A percentile compares a stretch with the other conserved stretches of the same genome.
These are phyloP conservation scores for Isatis lusitanica DNA, from an alignment of 441 rosid genomes.

Conservation along the genomic window DNA sequence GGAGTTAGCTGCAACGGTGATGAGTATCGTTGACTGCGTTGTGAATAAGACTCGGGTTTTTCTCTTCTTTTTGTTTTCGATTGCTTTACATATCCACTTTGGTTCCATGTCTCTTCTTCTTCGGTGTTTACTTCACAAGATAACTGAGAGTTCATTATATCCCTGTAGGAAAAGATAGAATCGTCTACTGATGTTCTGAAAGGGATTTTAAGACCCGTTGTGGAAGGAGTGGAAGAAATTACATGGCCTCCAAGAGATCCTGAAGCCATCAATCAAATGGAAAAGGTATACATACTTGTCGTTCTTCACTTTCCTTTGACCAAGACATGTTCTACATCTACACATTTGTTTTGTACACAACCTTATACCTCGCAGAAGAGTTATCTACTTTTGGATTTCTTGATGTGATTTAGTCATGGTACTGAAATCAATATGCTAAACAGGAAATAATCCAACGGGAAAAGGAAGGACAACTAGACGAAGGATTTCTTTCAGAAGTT, in stretches of 20 bases:
- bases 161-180: constrained; percentile 78
- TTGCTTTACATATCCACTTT: constrained; percentile 1
- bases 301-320: constrained; percentile 2
- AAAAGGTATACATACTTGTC: constrained; percentile 46
- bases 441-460: constrained; percentile 73
- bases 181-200: constrained; percentile 84
- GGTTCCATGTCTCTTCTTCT: constrained; percentile 4
- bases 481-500: constrained; percentile 90
- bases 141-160: background rate
- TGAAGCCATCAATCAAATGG: constrained; percentile 66
- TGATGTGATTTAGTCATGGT: constrained; percentile 3
- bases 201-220: constrained; percentile 67
- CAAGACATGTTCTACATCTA: constrained; percentile 1
- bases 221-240: constrained; percentile 66
- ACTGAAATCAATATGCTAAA: constrained; percentile 5
- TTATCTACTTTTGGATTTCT: background rate
- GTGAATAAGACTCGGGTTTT: constrained; percentile 81
- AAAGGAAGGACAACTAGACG: constrained; percentile 81
- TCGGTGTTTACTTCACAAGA: constrained; percentile 5
- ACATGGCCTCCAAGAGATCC: constrained; percentile 89
- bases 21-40: constrained; percentile 78
- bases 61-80: constrained; percentile 1
- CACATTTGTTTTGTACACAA: background rate
- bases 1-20: constrained; percentile 75
- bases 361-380: background rate